These are phyloP conservation scores for Purpureocillium lavendulum DNA, from an alignment of 2,329 filamentous ascomycete species.

Conservation along the genomic window DNA sequence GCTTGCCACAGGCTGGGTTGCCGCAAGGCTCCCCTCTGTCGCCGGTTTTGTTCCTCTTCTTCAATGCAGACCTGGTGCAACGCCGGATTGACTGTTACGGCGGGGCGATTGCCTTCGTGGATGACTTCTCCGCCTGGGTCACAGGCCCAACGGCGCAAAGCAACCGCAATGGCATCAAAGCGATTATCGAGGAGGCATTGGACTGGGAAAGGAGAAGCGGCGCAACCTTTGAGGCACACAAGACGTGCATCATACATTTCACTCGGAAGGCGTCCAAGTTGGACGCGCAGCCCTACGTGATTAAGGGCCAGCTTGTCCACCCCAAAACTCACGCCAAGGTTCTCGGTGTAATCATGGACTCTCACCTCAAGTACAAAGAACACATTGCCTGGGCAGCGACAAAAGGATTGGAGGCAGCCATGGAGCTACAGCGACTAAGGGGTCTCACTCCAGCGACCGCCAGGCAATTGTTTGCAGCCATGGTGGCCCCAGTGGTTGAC, in stretches of 20 bases:
- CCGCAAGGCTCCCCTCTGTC: constrained; percentile 6
- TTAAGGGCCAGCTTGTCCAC: constrained; percentile 5
- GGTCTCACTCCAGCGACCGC: neutral
- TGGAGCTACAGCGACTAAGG: constrained; percentile 10
- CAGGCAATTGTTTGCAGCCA: constrained; percentile 2
- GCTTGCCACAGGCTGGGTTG: neutral
- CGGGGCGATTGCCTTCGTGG: constrained; percentile 17
- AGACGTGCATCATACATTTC: constrained; percentile 16
- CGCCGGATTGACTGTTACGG: constrained; percentile 14
- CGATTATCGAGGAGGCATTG: constrained; percentile 13
- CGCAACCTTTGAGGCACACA: constrained; percentile 15
- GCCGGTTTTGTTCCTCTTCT: constrained; percentile 21
- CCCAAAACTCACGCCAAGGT: constrained; percentile 8
- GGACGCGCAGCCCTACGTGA: neutral
- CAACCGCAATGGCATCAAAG: constrained; percentile 14
- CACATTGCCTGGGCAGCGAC: constrained; percentile 13
- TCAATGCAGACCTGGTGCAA: constrained; percentile 27
- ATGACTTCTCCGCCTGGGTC: constrained; percentile 17
- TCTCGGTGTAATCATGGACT: constrained; percentile 9
- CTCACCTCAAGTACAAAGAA: constrained; percentile 14
- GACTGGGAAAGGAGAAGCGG: constrained; percentile 16
- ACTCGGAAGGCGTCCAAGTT: constrained; percentile 4
- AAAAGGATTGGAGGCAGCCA: constrained; percentile 13
- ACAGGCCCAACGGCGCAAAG: constrained; percentile 10
- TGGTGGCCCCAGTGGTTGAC: constrained; percentile 10